Conservation (phyloP, 352 stramenopile species). For the Phytophthora cryptogea region DNA sequence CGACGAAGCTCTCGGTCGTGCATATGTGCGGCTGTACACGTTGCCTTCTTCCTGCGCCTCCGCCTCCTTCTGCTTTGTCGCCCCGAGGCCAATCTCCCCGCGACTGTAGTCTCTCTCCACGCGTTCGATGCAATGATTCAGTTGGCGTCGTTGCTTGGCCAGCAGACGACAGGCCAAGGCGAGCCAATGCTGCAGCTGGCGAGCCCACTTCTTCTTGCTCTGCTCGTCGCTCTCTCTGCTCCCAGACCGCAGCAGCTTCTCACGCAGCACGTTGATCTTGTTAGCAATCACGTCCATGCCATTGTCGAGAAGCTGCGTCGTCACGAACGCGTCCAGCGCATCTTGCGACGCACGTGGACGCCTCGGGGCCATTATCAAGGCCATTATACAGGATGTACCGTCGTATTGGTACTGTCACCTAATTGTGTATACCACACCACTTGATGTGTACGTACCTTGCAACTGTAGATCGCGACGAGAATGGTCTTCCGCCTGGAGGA, state of each 20-base stretch:
- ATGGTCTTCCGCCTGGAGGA: constrained; percentile 62
- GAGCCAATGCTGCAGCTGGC: constrained; percentile 69
- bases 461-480: neutral
- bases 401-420: too few species aligned
- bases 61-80: constrained; percentile 21
- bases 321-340: constrained; percentile 69
- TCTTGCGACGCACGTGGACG: constrained; percentile 45
- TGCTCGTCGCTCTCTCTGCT: constrained; percentile 26
- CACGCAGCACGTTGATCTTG: constrained; percentile 70
- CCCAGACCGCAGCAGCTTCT: constrained; percentile 48
- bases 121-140: constrained; percentile 52
- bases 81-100: constrained; percentile 37
- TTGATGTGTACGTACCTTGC: too few species aligned
- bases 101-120: constrained; percentile 59
- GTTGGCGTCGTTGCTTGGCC: constrained; percentile 53
- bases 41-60: constrained; percentile 32
- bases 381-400: too few species aligned
- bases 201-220: constrained; percentile 50
- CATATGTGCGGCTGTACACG: constrained; percentile 40
- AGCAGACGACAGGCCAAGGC: constrained; percentile 61
- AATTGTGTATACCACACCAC: too few species aligned
- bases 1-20: constrained; percentile 27
- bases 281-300: constrained; percentile 66
- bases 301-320: constrained; percentile 82
- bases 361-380: constrained; percentile 9